These are phyloP conservation scores for Boletus rufocinnamomeus DNA, from an alignment of 768 basidiomycete genomes.

Conservation along the genomic window DNA sequence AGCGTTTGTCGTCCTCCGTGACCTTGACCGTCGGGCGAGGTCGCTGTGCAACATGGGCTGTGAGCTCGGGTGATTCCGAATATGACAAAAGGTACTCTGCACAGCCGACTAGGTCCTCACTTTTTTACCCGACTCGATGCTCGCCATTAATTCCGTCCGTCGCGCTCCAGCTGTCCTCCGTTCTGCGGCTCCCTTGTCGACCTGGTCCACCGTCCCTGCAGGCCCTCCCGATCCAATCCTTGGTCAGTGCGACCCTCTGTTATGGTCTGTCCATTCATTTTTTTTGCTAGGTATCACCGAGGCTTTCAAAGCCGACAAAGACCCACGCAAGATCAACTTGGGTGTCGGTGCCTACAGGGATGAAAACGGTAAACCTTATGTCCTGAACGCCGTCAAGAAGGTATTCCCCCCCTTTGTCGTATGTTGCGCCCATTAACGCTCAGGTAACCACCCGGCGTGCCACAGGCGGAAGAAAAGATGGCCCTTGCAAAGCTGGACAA, in stretches of 20 bases:
- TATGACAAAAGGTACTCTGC: not conserved
- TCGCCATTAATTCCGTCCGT: slow-evolving; percentile 50
- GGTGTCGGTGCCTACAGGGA: slow-evolving; percentile 98
- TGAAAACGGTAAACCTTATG: slow-evolving; percentile 91
- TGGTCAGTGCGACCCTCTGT: slow-evolving; percentile 47
- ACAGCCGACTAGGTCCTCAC: slow-evolving; percentile 1
- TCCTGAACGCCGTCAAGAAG: slow-evolving; percentile 87
- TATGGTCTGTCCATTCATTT: slow-evolving; percentile 9
- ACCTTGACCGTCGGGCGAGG: not conserved
- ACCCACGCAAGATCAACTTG: slow-evolving; percentile 92
- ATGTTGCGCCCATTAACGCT: not conserved
- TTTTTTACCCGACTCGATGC: slow-evolving; percentile 30
- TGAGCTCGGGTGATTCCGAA: slow-evolving; percentile 24
- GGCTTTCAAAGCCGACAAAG: slow-evolving; percentile 94
- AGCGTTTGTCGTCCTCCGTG: not conserved
- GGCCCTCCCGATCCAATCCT: slow-evolving; percentile 95
- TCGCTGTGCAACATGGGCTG: not conserved
- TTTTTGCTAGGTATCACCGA: slow-evolving; percentile 75
- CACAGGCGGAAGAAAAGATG: slow-evolving; percentile 76
- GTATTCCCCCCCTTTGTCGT: slow-evolving; percentile 38
- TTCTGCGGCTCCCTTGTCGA: slow-evolving; percentile 52
- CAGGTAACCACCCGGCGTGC: slow-evolving; percentile 2
- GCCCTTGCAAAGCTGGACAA: slow-evolving; percentile 74
- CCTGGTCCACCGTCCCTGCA: slow-evolving; percentile 80
- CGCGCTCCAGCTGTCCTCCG: slow-evolving; percentile 45